phyloP scores from a whole-genome alignment of 768 basidiomycete species.

The Amanita rubescens region DNA sequence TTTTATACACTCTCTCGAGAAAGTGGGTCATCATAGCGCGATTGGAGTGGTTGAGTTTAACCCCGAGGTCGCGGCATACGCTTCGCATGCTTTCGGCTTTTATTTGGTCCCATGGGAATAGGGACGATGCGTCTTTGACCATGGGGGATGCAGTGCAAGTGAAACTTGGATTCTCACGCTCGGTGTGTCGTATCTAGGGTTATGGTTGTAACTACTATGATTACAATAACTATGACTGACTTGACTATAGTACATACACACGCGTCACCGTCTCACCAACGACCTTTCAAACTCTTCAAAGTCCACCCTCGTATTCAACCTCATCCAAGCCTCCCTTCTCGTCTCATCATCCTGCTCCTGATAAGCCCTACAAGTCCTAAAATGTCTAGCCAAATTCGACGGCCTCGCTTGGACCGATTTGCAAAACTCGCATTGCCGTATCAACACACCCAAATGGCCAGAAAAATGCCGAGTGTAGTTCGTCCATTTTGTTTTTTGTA shows the following conservation, averaged over 20 bases:
- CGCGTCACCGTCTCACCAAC: background rate
- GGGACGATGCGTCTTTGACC: background rate
- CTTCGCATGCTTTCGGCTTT: slow-evolving; percentile 4
- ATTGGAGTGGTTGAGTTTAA: background rate
- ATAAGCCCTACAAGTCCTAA: background rate
- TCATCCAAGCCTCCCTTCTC: background rate
- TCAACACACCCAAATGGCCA: background rate
- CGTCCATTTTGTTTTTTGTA: background rate
- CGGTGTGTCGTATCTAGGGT: background rate
- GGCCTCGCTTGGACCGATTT: background rate
- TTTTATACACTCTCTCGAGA: background rate
- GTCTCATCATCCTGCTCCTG: background rate
- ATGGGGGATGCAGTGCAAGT: background rate
- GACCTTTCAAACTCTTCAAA: background rate
- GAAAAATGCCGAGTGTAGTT: background rate
- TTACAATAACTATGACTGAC: no score
- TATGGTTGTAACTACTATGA: no score
- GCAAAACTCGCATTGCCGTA: background rate
- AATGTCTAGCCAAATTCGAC: background rate
- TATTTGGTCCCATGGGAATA: slow-evolving; percentile 5
- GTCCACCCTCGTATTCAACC: background rate
- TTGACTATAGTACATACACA: no score
- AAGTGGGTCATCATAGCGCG: background rate
- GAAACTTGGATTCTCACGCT: background rate
- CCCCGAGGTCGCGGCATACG: slow-evolving; percentile 6